These are phyloP conservation scores for Curvularia verruculosa DNA, from an alignment of 2,329 filamentous ascomycete species.

Conservation along the genomic window DNA sequence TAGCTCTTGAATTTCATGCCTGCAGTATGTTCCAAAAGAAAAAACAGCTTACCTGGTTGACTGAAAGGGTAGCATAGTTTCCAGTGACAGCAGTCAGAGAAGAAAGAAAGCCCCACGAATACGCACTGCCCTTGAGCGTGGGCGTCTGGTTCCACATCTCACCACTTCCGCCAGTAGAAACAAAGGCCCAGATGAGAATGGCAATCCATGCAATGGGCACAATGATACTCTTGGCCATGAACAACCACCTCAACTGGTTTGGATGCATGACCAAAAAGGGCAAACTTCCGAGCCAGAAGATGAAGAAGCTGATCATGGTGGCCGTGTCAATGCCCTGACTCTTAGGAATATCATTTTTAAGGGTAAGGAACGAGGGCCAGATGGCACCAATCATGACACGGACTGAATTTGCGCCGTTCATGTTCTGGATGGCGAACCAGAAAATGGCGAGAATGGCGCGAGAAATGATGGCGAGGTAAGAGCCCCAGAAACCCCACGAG, in stretches of 20 bases:
- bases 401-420: constrained; percentile 64
- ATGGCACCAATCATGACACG: constrained; percentile 61
- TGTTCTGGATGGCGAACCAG: constrained; percentile 71
- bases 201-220: constrained; percentile 66
- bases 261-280: constrained; percentile 63
- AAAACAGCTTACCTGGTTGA: constrained; percentile 52
- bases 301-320: constrained; percentile 62
- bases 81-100: constrained; percentile 58
- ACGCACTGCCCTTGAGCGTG: constrained; percentile 56
- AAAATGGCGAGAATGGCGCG: constrained; percentile 62
- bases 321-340: constrained; percentile 62
- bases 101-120: constrained; percentile 61
- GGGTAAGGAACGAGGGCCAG: constrained; percentile 62
- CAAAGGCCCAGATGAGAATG: constrained; percentile 68
- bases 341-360: constrained; percentile 60
- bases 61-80: constrained; percentile 59
- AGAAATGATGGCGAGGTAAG: constrained; percentile 61
- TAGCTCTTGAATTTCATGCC: neutral
- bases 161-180: constrained; percentile 59
- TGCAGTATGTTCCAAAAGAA: too few species aligned
- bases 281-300: constrained; percentile 64
- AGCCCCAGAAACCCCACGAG: constrained; percentile 63
- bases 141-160: constrained; percentile 56
- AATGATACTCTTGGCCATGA: constrained; percentile 55
- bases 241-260: constrained; percentile 60